These are phyloP conservation scores for Prunus armeniaca DNA, from an alignment of 306 rosid species.

Conservation along the genomic window DNA sequence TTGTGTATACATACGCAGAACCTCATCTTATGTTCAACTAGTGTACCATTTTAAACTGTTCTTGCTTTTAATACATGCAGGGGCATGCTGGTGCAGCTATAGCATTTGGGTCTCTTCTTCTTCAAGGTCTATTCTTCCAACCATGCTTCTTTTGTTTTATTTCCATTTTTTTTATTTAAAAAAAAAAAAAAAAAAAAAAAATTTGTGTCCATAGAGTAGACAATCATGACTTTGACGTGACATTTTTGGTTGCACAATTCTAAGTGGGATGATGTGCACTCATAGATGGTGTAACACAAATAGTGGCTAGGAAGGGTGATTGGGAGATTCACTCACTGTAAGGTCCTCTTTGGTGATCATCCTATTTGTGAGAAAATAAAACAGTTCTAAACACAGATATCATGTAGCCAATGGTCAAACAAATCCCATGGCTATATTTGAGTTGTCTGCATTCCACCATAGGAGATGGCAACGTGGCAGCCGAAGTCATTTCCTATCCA, in stretches of 20 bases:
- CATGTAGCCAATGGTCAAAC: neutral
- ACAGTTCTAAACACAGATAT: neutral
- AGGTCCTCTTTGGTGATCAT: neutral
- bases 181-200: neutral
- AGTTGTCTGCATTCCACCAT: neutral
- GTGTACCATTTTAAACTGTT: neutral
- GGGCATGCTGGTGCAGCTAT: constrained; percentile 94
- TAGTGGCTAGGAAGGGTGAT: neutral
- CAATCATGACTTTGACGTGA: neutral
- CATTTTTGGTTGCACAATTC: neutral
- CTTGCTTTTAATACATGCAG: constrained; percentile 33
- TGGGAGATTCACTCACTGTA: neutral
- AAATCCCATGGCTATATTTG: neutral
- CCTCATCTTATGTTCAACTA: neutral
- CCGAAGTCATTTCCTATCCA: neutral
- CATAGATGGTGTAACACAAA: neutral
- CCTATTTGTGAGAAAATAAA: neutral
- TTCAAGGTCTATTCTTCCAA: constrained; percentile 53
- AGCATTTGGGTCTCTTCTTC: constrained; percentile 94
- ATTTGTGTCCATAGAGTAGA: neutral
- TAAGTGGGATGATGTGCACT: neutral
- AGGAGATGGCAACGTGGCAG: neutral
- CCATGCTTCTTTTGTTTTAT: constrained; percentile 3
- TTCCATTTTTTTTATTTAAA: neutral
- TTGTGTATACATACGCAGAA: neutral